Evolutionary conservation across 2,329 filamentous ascomycete genomes (phyloP).

Genomic region (Diplocarpon rosae): DNA sequence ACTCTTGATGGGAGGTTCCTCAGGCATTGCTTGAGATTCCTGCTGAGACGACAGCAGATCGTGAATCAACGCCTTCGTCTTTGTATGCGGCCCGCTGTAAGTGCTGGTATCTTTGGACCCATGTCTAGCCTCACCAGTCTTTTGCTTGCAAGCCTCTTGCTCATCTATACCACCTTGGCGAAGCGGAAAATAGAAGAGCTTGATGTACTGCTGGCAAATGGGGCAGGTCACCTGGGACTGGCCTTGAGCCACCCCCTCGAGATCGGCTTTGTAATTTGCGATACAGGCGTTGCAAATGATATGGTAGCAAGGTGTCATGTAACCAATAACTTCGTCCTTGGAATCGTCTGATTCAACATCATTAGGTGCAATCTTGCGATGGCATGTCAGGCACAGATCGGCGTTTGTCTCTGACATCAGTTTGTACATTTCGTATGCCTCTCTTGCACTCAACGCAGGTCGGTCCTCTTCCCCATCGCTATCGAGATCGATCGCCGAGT

Average conservation of each 20-base stretch:
- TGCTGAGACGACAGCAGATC: conserved; percentile 56
- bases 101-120: conserved; percentile 46
- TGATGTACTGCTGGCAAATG: conserved; percentile 54
- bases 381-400: conserved; percentile 63
- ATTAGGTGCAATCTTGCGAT: conserved; percentile 46
- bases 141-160: conserved; percentile 20
- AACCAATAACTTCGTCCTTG: conserved; percentile 56
- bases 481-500: conserved; percentile 81
- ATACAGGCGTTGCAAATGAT: conserved; percentile 71
- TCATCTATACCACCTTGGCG: conserved; percentile 33
- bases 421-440: conserved; percentile 77
- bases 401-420: conserved; percentile 74
- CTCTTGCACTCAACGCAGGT: conserved; percentile 50
- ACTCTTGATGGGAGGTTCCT: conserved; percentile 66
- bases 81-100: conserved; percentile 83
- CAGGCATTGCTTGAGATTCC: conserved; percentile 47
- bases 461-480: conserved; percentile 50
- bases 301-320: conserved; percentile 81
- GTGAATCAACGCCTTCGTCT: conserved; percentile 73
- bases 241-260: conserved; percentile 33
- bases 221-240: conserved; percentile 45
- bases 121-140: conserved; percentile 32
- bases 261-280: conserved; percentile 43
- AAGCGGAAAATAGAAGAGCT: conserved; percentile 56
- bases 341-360: conserved; percentile 46